These are phyloP conservation scores for Prunus mira DNA, from an alignment of 306 rosid species.

Conservation along the genomic window DNA sequence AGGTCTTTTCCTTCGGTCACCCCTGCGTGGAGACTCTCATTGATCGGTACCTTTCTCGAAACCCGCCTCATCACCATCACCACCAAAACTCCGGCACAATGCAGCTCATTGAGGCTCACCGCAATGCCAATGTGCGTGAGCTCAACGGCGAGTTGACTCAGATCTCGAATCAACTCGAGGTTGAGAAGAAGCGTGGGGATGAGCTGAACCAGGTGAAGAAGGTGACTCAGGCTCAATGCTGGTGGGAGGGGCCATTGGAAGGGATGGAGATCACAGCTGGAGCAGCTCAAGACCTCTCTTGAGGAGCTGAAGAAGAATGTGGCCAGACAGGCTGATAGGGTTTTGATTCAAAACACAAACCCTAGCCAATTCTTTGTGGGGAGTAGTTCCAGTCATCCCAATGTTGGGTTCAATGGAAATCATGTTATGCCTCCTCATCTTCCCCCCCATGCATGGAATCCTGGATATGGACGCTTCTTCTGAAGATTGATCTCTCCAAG, in stretches of 20 bases:
- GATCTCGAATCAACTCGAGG: constrained; percentile 22
- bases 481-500: neutral
- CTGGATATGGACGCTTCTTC: constrained; percentile 30
- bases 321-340: constrained; percentile 28
- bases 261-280: constrained; percentile 22
- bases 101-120: constrained; percentile 26
- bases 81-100: constrained; percentile 21
- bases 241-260: constrained; percentile 29
- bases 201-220: constrained; percentile 11
- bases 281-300: constrained; percentile 20
- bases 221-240: constrained; percentile 16
- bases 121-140: constrained; percentile 25
- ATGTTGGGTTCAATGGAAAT: neutral
- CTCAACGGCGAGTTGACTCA: constrained; percentile 27
- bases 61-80: constrained; percentile 6
- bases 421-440: constrained; percentile 4
- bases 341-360: constrained; percentile 27
- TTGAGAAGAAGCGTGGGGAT: constrained; percentile 26
- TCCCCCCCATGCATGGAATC: constrained; percentile 11
- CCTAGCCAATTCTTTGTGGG: constrained; percentile 12
- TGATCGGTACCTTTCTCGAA: constrained; percentile 24
- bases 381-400: neutral
- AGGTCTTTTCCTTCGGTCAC: constrained; percentile 61
- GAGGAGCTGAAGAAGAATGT: constrained; percentile 40
- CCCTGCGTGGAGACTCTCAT: constrained; percentile 36